Base-by-base conservation (phyloP, 2,329 filamentous ascomycete genomes). In the Venturia effusa region DNA sequence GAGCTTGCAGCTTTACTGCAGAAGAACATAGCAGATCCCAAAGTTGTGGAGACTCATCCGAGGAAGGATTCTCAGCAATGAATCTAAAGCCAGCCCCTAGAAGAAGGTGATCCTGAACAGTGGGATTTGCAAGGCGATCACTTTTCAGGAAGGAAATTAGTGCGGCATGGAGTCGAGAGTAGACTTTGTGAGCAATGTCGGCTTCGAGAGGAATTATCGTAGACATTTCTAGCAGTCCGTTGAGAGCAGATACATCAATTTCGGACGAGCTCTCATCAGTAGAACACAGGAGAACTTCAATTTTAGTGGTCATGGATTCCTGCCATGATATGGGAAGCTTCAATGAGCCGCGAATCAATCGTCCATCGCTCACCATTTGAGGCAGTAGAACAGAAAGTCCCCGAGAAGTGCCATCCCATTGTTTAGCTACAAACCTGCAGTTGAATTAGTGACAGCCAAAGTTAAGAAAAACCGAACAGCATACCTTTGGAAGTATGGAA, bases 51-150 rank as follows among this genome's bases (percentile, higher is more conserved):
- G 77, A 70, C 66, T 90, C 85, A 6, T 87, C 73, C 15, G 81
- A 78, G 1, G 79, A 81, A n/a, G 83, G 78, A 4, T 81, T 79
- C 66, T 80, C 81, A 32, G 90, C 79, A 68, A 92, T 90, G 4
- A 87, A 84, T 65, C 84, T 84, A 70, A 94, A 90, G 0, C 89
- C 90, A 68, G 86, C 86, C 11, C 88, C 89, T 64, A 88, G 81
- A 61, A 90, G 88, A 68, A 94, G 91, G 41, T 84, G 65, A 37
- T 72, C 67, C 7, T 67, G 27, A 1, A 69, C 65, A 2, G 59
- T 62, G 11, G 65, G 57, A 17, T 61, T 13, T 5, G 60, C 61
- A 2, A 51, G 59, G 60, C n/a, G 7, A 61, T 61, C 4, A 63
- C 61, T 51, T 3, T 64, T 34, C 1, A 73, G 32, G 10, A 71